These are phyloP conservation scores for Teratosphaeria epicoccoides DNA, from an alignment of 2,329 filamentous ascomycete species.

Conservation along the genomic window DNA sequence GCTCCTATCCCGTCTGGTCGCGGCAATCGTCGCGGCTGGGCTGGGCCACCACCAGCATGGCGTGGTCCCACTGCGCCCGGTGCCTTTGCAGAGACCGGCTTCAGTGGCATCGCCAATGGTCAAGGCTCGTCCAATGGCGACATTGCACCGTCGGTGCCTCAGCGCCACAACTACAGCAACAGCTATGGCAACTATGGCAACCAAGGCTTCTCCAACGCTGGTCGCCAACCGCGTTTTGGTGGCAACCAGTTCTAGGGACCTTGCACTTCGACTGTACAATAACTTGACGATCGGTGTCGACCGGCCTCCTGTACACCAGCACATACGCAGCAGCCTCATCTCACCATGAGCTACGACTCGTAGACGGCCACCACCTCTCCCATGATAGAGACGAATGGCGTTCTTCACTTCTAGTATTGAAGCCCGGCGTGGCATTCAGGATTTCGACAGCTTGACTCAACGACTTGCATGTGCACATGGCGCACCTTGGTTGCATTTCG, in stretches of 20 bases:
- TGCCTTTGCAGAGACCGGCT: background rate
- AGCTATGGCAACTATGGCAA: conserved; percentile 12
- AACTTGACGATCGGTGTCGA: conserved; percentile 3
- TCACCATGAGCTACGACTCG: conserved; percentile 8
- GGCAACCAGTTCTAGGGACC: conserved; percentile 15
- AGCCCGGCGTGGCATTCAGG: background rate
- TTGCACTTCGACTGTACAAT: conserved; percentile 6
- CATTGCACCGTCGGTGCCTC: conserved; percentile 21
- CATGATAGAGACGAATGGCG: conserved; percentile 8
- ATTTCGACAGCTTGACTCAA: background rate
- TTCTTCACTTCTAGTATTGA: background rate
- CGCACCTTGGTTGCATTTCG: background rate
- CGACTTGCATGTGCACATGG: conserved; percentile 3
- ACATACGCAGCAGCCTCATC: conserved; percentile 7
- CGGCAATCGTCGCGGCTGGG: conserved; percentile 10
- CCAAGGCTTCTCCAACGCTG: conserved; percentile 10
- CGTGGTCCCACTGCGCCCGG: background rate
- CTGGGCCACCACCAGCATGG: conserved; percentile 8
- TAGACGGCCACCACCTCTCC: conserved; percentile 1
- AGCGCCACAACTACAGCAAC: conserved; percentile 16
- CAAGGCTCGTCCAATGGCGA: conserved; percentile 4
- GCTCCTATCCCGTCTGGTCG: conserved; percentile 6
- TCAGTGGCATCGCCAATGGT: background rate
- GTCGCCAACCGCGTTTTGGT: conserved; percentile 13
- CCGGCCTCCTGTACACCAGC: background rate